Evolutionary conservation across 805 yeast species (phyloP).

Genomic region (Myxozyma lipomycoides): DNA sequence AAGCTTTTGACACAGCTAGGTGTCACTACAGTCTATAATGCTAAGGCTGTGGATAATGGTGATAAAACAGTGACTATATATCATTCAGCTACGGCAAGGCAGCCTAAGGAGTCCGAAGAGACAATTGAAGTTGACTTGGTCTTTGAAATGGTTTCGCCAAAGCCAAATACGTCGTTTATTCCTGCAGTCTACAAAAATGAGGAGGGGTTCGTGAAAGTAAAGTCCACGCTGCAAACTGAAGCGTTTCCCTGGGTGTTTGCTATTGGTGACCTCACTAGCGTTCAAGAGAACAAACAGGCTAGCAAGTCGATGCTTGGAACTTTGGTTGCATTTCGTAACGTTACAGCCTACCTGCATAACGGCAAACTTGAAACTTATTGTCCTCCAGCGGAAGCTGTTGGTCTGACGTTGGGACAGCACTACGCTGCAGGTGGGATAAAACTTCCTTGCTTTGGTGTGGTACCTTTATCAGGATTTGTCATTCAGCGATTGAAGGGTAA

Average conservation of each 20-base stretch:
- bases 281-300: conserved; percentile 16
- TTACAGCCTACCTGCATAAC: neutral
- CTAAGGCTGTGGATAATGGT: conserved; percentile 13
- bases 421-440: neutral
- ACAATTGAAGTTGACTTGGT: conserved; percentile 12
- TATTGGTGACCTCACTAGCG: conserved; percentile 16
- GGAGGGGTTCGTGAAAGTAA: conserved; percentile 8
- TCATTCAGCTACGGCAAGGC: conserved; percentile 1
- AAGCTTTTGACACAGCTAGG: conserved; percentile 23
- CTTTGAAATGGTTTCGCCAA: conserved; percentile 1
- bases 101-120: neutral
- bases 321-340: conserved; percentile 2
- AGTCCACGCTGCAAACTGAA: conserved; percentile 15
- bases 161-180: conserved; percentile 10
- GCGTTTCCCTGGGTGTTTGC: conserved; percentile 16
- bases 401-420: conserved; percentile 6
- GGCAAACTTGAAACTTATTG: conserved; percentile 1
- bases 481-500: conserved; percentile 5
- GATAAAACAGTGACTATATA: conserved; percentile 13
- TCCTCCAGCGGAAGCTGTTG: neutral
- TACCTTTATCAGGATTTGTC: conserved; percentile 1
- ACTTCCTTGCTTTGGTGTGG: conserved; percentile 6
- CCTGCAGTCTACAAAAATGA: conserved; percentile 14
- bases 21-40: conserved; percentile 25
- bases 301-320: conserved; percentile 1